Base-by-base conservation (phyloP, 2,329 filamentous ascomycete species). In the Arthrobotrys entomopaga region DNA sequence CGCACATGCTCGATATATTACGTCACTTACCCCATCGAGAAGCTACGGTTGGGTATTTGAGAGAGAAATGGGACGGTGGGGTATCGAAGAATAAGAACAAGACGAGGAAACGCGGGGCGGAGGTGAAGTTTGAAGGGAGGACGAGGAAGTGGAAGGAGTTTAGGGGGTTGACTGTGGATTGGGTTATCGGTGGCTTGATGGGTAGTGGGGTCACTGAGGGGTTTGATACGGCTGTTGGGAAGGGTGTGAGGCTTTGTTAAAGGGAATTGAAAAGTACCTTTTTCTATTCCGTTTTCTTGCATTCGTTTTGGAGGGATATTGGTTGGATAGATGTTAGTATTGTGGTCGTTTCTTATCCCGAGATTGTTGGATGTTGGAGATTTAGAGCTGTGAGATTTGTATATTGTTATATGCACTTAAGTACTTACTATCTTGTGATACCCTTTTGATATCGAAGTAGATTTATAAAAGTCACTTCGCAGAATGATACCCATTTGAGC, bases 141-240 rank as follows among this genome's bases (percentile, higher is more conserved):
- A 61, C 71, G 54, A 70, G 71, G 53, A 75, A 75, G 48, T 75
- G 71, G 71, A 69, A 50, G 16, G 65, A 75, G 4, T 59, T 59
- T 54, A 65, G 46, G 20, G 71, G 71, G 7, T 29, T 70, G 43
- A 70, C 64, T 13, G 59, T 65, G 3, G 71, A 75, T 20, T 75
- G 71, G 71, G 71, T 75, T 20, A 11, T 70, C 10, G 71, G 52
- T 2, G 65, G 64, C 15, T 16, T 75, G 20, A 42, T 70, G 13
- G 71, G 71, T 0, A 40, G 20, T 34, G 71, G 71, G 1, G 58
- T 57, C 0, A 7, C 70, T 24, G 71, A 75, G 38, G 48, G 43
- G 15, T 75, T 75, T 29, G 50, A 59, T 16, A 61, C 56, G 10
- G 58, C 58, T 8, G 50, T 67, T 53, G 65, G 65, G 20, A 65